A percentile compares a stretch with the other conserved stretches of the same genome.
These are phyloP conservation scores for Naganishia liquefaciens DNA, from an alignment of 1,284 basidiomycete genomes.

Conservation along the genomic window DNA sequence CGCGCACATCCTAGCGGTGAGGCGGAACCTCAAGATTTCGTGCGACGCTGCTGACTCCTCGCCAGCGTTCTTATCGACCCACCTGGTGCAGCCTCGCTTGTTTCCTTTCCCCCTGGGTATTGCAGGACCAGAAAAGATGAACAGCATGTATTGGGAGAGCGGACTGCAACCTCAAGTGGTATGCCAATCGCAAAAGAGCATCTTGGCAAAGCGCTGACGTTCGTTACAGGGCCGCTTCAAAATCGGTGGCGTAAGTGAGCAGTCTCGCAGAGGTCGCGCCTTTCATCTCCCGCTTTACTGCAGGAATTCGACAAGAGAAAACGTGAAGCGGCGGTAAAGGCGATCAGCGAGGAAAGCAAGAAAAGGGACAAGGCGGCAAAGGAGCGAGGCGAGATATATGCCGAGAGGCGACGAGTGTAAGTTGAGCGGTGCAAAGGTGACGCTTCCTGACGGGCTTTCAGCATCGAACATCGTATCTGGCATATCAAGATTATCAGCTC, in stretches of 20 bases:
- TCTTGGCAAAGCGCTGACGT: too few species aligned
- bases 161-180: slow-evolving; percentile 33
- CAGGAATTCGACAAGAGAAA: slow-evolving; percentile 31
- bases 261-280: neutral
- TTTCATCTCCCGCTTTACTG: neutral
- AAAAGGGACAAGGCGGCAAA: slow-evolving; percentile 31
- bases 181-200: neutral
- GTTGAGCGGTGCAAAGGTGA: neutral
- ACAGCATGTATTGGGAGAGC: slow-evolving; percentile 33
- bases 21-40: neutral
- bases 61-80: slow-evolving; percentile 28
- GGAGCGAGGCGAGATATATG: slow-evolving; percentile 29
- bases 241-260: slow-evolving; percentile 25
- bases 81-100: slow-evolving; percentile 27
- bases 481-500: slow-evolving; percentile 33
- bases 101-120: slow-evolving; percentile 33
- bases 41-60: neutral
- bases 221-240: slow-evolving; percentile 29
- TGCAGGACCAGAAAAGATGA: slow-evolving; percentile 26
- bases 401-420: slow-evolving; percentile 29
- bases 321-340: slow-evolving; percentile 28
- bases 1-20: slow-evolving; percentile 33
- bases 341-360: slow-evolving; percentile 24
- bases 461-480: slow-evolving; percentile 32
- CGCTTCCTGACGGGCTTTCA: neutral